phyloP scores from a whole-genome alignment of 139 green algal genomes.

The Desmodesmus armatus region DNA sequence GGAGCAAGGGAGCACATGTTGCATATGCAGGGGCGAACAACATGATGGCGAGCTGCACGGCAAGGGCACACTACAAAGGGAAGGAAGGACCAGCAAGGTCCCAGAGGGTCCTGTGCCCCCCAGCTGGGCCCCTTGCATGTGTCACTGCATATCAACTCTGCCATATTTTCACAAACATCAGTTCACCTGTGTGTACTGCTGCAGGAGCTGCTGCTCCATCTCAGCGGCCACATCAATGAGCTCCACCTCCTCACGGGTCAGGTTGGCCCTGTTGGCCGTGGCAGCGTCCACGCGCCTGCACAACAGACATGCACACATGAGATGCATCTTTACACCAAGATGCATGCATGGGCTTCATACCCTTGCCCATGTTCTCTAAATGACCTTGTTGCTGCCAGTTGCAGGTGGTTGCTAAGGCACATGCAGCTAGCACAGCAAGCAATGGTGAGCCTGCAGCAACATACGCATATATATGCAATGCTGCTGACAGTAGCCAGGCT shows the following conservation, averaged over 20 bases:
- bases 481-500: not conserved
- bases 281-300: conserved; percentile 66
- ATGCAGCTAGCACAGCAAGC: not conserved
- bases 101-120: too few species aligned
- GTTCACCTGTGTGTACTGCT: conserved; percentile 78
- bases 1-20: too few species aligned
- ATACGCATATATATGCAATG: not conserved
- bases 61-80: not conserved
- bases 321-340: too few species aligned
- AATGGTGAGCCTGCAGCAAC: not conserved
- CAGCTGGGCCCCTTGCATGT: too few species aligned
- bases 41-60: not conserved
- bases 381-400: too few species aligned
- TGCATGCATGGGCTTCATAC: too few species aligned
- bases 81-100: too few species aligned
- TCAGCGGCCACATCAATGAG: conserved; percentile 84
- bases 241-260: conserved; percentile 91
- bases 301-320: too few species aligned
- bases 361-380: too few species aligned
- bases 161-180: too few species aligned
- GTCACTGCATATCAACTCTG: not conserved
- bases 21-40: too few species aligned
- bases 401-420: not conserved
- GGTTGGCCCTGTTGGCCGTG: conserved; percentile 35
- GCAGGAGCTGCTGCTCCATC: conserved; percentile 90